Evolutionary conservation across 768 basidiomycete genomes (phyloP).

Genomic region (Mycena galericulata): DNA sequence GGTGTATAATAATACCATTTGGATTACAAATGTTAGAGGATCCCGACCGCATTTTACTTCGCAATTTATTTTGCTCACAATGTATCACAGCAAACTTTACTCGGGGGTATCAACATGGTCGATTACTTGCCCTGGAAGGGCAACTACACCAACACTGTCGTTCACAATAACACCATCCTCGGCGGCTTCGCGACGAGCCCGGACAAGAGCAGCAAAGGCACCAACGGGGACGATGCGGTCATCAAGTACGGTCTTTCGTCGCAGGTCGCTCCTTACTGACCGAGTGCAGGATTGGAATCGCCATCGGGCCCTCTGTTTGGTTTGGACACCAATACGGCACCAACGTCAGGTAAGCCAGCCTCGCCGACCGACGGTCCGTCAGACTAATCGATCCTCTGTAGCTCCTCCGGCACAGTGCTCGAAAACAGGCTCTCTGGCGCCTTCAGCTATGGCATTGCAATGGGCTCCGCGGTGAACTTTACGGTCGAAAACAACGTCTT

Average conservation of each 20-base stretch:
- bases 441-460: constrained; percentile 80
- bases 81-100: constrained; percentile 65
- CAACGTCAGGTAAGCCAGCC: constrained; percentile 50
- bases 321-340: constrained; percentile 67
- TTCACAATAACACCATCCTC: constrained; percentile 72
- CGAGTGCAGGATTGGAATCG: constrained; percentile 77
- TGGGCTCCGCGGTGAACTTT: constrained; percentile 73
- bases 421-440: constrained; percentile 74
- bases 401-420: constrained; percentile 63
- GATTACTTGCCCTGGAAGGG: constrained; percentile 78
- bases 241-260: constrained; percentile 68
- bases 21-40: constrained; percentile 69
- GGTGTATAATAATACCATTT: constrained; percentile 83
- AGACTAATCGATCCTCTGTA: constrained; percentile 16
- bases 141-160: constrained; percentile 71
- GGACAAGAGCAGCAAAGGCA: constrained; percentile 57
- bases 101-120: constrained; percentile 86
- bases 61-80: constrained; percentile 18
- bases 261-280: not conserved
- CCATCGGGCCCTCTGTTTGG: constrained; percentile 83
- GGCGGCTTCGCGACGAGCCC: constrained; percentile 75
- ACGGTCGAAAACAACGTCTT: constrained; percentile 72
- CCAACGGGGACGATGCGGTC: constrained; percentile 68
- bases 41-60: not conserved
- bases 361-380: no score